A percentile compares a stretch with the other conserved stretches of the same genome.
Evolutionary conservation across 2,329 filamentous ascomycete genomes (phyloP).

Genomic region (Colletotrichum sp.): DNA sequence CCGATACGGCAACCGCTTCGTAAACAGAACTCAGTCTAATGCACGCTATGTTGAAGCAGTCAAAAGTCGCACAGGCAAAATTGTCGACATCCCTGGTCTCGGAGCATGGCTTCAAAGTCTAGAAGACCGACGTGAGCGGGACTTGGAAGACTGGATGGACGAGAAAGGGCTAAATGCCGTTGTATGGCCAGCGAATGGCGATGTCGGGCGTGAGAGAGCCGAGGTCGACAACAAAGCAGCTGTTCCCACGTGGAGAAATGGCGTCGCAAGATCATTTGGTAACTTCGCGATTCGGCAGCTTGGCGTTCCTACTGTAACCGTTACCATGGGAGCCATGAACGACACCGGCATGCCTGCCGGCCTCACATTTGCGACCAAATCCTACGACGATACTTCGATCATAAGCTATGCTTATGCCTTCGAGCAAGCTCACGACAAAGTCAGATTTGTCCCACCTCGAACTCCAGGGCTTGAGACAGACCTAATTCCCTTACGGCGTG

Average conservation of each 20-base stretch:
- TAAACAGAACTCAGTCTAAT: not conserved
- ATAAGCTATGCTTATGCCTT: constrained; percentile 28
- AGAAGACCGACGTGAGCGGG: not conserved
- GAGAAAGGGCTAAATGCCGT: not conserved
- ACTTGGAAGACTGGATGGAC: not conserved
- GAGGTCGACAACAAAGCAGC: not conserved
- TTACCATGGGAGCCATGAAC: constrained; percentile 30
- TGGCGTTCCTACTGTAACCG: constrained; percentile 30
- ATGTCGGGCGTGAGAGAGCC: not conserved
- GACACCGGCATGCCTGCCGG: constrained; percentile 29
- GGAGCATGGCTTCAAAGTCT: not conserved
- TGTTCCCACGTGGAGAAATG: constrained; percentile 43
- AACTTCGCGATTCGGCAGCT: constrained; percentile 28
- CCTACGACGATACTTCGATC: constrained; percentile 29
- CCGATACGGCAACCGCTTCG: not conserved
- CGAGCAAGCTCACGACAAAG: constrained; percentile 20
- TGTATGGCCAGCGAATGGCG: not conserved
- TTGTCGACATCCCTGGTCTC: not conserved
- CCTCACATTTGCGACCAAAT: constrained; percentile 28
- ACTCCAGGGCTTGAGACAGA: not conserved
- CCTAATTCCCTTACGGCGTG: not conserved
- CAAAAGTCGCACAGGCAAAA: not conserved
- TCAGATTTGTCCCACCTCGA: not conserved
- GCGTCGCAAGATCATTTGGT: constrained; percentile 17
- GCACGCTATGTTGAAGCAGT: not conserved